phyloP scores from a whole-genome alignment of 148 eudicot species.

The Chenopodium album region DNA sequence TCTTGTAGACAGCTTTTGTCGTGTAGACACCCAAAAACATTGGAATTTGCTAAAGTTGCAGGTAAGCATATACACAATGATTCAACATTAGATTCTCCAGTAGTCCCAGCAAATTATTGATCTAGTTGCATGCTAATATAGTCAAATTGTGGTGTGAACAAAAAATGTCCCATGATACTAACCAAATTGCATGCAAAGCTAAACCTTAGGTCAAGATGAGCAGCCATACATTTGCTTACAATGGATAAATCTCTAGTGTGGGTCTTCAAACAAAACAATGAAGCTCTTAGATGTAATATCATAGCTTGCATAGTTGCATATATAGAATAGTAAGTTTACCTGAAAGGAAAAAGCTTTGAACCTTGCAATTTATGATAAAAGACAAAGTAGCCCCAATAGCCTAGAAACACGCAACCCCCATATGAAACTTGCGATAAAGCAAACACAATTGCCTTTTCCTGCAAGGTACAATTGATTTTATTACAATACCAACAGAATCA shows the following conservation, averaged over 20 bases:
- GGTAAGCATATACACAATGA: background rate
- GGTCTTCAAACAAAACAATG: background rate
- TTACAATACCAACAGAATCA: background rate
- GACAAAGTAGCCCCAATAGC: conserved; percentile 93
- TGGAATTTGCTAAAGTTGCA: background rate
- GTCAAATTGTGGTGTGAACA: background rate
- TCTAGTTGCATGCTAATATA: background rate
- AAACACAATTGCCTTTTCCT: conserved; percentile 87
- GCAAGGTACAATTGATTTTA: conserved; percentile 24
- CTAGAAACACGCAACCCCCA: conserved; percentile 75
- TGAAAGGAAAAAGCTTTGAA: conserved; percentile 73
- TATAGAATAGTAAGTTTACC: conserved; percentile 37
- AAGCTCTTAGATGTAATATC: background rate
- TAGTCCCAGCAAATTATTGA: background rate
- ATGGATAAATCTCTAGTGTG: background rate
- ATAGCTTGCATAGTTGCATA: background rate
- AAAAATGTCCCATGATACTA: background rate
- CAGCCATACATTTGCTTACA: background rate
- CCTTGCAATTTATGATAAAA: conserved; percentile 41
- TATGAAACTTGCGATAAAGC: conserved; percentile 80
- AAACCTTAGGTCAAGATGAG: conserved; percentile 8
- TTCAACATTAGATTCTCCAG: background rate
- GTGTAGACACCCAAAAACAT: background rate
- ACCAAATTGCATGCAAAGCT: background rate
- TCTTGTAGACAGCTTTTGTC: background rate